Evolutionary conservation across 2,329 filamentous ascomycete species (phyloP).

Genomic region (Penicillium sclerotiorum): DNA sequence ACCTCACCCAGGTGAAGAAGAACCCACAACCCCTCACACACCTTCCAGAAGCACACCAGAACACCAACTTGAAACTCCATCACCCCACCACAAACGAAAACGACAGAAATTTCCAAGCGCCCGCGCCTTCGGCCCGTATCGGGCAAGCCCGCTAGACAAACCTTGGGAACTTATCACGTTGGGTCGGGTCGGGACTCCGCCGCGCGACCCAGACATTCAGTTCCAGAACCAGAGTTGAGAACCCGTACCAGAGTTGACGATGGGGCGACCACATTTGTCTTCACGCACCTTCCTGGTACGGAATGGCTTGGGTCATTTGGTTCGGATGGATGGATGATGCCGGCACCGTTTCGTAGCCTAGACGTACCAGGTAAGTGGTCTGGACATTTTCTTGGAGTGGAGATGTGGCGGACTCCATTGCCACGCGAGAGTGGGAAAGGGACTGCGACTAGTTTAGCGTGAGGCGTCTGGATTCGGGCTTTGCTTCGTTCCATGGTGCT

Average conservation of each 20-base stretch:
- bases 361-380: too few species aligned
- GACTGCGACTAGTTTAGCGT: not conserved
- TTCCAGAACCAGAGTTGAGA: too few species aligned
- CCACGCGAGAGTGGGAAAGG: not conserved
- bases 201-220: not conserved
- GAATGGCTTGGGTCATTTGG: not conserved
- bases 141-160: conserved; percentile 30
- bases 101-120: conserved; percentile 18
- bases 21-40: too few species aligned
- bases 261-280: not conserved
- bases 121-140: conserved; percentile 31
- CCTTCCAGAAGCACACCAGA: not conserved
- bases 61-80: not conserved
- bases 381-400: not conserved
- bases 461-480: too few species aligned
- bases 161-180: conserved; percentile 19
- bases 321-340: not conserved
- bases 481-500: too few species aligned
- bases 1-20: too few species aligned
- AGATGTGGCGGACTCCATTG: not conserved
- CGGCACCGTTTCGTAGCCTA: too few species aligned
- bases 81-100: not conserved
- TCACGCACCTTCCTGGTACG: conserved; percentile 22
- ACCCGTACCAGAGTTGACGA: conserved; percentile 12
- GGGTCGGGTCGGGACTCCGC: conserved; percentile 20